Evolutionary conservation across 2,329 filamentous ascomycete genomes (phyloP), one percentile per base, ranked within the genome.

Genomic region (Xylariaceae sp.): DNA sequence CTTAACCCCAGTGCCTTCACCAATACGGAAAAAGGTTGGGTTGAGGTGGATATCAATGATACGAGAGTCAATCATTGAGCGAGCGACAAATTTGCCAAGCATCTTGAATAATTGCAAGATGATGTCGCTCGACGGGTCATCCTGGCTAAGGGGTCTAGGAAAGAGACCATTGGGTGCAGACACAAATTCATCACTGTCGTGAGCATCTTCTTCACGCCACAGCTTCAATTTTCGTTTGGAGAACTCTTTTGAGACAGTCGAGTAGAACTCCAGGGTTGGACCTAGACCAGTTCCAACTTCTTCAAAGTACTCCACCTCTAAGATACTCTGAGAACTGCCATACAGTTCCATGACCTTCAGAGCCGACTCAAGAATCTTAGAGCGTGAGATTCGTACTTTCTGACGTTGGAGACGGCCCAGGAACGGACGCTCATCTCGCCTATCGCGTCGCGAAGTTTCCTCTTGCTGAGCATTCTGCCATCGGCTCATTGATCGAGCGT

Each of bases 271-370:
- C 11, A 99, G 82, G 0, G 94, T 99, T 3, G 94, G 94, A 0
- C 94, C 94, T 51, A 99, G 81, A 51, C 94, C 94, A 23, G 95
- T 99, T 58, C 94, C 94, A 18, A 99, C 94, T 75, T 99, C 94
- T 69, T 97, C 94, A 67, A 99, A 99, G 71, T 99, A 99, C 70
- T 99, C 95, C 1, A 99, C 93, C 71, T 99, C 94, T 0, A 99
- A 78, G 34, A 97, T 90, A 72, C 93, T 97, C 60, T 96, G 90
- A 0, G 93, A 96, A n/a, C 90, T 90, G 0, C 94, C 94, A 69
- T 99, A 99, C 2, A 97, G 83, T 68, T 99, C 93, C 93, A 99
- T 97, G 35, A 99, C 94, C 75, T 99, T 99, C 73, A 97, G 81
- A 0, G 94, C 94, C 11, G 94, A 97, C 72, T 99, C 94, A 6